These are phyloP conservation scores for Colletotrichum sp. DNA, from an alignment of 2,329 filamentous ascomycete genomes.

Conservation along the genomic window DNA sequence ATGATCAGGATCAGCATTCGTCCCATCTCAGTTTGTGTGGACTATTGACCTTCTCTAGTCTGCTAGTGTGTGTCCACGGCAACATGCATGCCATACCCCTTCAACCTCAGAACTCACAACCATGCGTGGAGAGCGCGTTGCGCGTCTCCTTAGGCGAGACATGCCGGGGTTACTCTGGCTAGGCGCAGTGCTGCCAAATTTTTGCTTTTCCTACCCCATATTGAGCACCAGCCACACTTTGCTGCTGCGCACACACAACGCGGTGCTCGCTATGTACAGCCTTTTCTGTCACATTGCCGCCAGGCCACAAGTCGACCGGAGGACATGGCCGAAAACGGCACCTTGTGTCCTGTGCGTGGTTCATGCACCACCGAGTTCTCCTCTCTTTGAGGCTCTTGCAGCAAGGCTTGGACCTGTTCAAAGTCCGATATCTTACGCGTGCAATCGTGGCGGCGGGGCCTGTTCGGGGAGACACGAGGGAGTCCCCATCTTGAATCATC, in stretches of 20 bases:
- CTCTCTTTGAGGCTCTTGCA: slow-evolving; percentile 6
- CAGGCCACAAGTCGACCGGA: not conserved
- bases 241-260: not conserved
- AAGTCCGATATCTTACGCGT: not conserved
- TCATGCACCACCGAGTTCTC: not conserved
- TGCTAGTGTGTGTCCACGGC: not conserved
- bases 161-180: not conserved
- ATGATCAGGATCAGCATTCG: not conserved
- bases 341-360: not conserved
- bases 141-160: slow-evolving; percentile 14
- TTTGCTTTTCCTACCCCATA: not conserved
- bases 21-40: not conserved
- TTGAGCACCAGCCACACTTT: slow-evolving; percentile 12
- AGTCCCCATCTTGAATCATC: not conserved
- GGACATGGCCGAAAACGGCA: not conserved
- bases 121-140: slow-evolving; percentile 14
- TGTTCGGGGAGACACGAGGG: not conserved
- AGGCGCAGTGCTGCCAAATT: not conserved
- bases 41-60: not conserved
- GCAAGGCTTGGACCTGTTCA: slow-evolving; percentile 1
- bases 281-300: not conserved
- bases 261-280: not conserved
- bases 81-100: not conserved
- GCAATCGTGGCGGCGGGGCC: slow-evolving; percentile 1
- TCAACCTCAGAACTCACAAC: not conserved